A percentile compares a stretch with the other conserved stretches of the same genome.
Conservation (phyloP, 306 rosid genomes). For the Malus fusca region DNA sequence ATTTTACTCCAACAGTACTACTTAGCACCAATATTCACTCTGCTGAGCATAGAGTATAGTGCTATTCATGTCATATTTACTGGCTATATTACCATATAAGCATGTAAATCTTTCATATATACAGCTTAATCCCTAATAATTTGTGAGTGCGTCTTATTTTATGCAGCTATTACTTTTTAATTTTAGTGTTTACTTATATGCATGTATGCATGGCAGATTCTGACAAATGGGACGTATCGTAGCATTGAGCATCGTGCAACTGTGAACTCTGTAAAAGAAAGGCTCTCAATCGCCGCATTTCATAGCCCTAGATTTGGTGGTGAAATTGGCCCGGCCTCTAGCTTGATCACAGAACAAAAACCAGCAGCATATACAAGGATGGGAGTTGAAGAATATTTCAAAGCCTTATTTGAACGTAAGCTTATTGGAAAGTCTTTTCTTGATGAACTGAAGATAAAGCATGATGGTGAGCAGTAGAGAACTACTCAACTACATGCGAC, state of each 20-base stretch:
- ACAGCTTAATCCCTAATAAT: too few relatives aligned
- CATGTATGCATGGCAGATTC: slow-evolving; percentile 3
- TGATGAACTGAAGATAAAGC: neutral
- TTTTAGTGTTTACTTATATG: neutral
- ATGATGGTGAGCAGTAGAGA: neutral
- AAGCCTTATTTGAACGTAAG: neutral
- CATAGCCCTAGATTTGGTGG: neutral
- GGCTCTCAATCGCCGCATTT: slow-evolving; percentile 25
- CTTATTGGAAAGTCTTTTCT: slow-evolving; percentile 17
- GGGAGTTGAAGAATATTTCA: neutral
- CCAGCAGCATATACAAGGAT: slow-evolving; percentile 8
- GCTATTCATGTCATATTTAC: too few relatives aligned
- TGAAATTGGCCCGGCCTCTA: slow-evolving; percentile 10
- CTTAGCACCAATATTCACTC: too few relatives aligned
- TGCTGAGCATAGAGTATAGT: too few relatives aligned
- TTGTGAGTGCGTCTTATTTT: too few relatives aligned
- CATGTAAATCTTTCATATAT: too few relatives aligned
- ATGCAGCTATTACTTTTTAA: too few relatives aligned
- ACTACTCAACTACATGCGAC: neutral
- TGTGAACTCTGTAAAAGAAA: slow-evolving; percentile 17
- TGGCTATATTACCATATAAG: too few relatives aligned
- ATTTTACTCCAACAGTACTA: too few relatives aligned
- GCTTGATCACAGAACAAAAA: slow-evolving; percentile 20
- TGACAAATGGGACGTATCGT: slow-evolving; percentile 17
- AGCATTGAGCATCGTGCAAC: slow-evolving; percentile 28